Evolutionary conservation across 2,329 filamentous ascomycete species (phyloP), one percentile per base, ranked within the genome.

Genomic region (Teratosphaeriaceae sp.): DNA sequence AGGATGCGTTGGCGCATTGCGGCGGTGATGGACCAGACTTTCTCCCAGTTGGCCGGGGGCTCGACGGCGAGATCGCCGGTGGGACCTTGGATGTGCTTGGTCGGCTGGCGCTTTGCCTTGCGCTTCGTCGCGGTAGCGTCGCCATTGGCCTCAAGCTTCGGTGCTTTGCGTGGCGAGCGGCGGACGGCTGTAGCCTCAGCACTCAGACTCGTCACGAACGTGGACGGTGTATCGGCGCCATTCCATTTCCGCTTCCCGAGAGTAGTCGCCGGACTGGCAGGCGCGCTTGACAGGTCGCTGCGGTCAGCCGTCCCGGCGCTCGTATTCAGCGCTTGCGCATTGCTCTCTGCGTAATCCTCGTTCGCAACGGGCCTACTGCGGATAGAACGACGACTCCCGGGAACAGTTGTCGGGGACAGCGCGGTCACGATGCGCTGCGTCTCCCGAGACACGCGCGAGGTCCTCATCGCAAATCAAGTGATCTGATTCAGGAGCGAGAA

Each of bases 21-120:
- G 57, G 83, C 82, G 34, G 94, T 84, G 1, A 79, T 68, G 24
- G 74, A 67, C 66, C 96, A 98, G 44, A 95, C 80, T 44, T 81
- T 76, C 49, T 88, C 80, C 92, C 92, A 96, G 61, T 88, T 80
- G 0, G 80, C 73, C 0, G 89, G 88, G 1, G 88, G 79, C 15
- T 56, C 48, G 36, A 55, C 45, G 7, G 43, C 46, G 36, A 52
- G 16, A 6, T 33, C 37, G 38, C 61, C 61, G 52, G 59, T 46
- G 33, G 55, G 52, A 13, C 54, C 58, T 43, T 58, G 58, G 46
- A 64, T 57, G 30, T 50, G 56, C 42, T 65, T 64, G 2, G 61
- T 56, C 3, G 62, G 63, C 45, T 59, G 49, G 31, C 55, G 45
- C 42, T 37, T 45, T 13, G 53, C 43, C 33, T 55, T 58, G 34